A percentile compares a stretch with the other conserved stretches of the same genome.
These are phyloP conservation scores for Pachysolen tannophilus DNA, from an alignment of 805 yeast genomes.

Conservation along the genomic window DNA sequence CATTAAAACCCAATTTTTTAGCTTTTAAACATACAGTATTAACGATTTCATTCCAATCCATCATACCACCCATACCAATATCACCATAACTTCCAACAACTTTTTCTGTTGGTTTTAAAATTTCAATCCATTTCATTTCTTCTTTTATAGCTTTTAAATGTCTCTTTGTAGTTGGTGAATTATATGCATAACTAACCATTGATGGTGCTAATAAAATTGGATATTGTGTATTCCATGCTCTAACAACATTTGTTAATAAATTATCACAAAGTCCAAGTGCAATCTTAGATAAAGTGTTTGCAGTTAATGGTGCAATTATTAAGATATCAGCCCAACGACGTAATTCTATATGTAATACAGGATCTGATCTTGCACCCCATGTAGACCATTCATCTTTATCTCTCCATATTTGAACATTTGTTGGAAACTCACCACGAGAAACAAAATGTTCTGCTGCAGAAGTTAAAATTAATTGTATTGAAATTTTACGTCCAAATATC, in stretches of 20 bases:
- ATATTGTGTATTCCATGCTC: constrained; percentile 55
- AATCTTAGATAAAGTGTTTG: constrained; percentile 49
- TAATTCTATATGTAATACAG: constrained; percentile 51
- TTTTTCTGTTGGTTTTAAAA: constrained; percentile 52
- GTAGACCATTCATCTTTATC: constrained; percentile 50
- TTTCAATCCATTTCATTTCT: constrained; percentile 57
- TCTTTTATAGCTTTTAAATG: constrained; percentile 46
- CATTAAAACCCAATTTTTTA: constrained; percentile 34
- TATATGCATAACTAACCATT: constrained; percentile 54
- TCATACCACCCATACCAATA: constrained; percentile 63
- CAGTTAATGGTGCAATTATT: constrained; percentile 49
- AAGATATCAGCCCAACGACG: constrained; percentile 57
- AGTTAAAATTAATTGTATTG: constrained; percentile 47
- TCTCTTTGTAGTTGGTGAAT: constrained; percentile 45
- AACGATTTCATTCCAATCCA: constrained; percentile 59
- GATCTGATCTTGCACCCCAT: constrained; percentile 49
- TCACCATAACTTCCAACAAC: constrained; percentile 51
- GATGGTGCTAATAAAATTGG: constrained; percentile 54
- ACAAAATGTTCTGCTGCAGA: constrained; percentile 46
- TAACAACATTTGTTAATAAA: constrained; percentile 45
- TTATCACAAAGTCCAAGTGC: constrained; percentile 53
- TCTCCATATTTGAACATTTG: constrained; percentile 45
- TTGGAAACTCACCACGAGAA: constrained; percentile 35
- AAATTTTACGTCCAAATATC: constrained; percentile 42
- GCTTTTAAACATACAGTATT: constrained; percentile 40